A percentile compares a stretch with the other conserved stretches of the same genome.
Evolutionary conservation across 192 early-diverging fungal species (phyloP).

Genomic region (Coemansia sp.): DNA sequence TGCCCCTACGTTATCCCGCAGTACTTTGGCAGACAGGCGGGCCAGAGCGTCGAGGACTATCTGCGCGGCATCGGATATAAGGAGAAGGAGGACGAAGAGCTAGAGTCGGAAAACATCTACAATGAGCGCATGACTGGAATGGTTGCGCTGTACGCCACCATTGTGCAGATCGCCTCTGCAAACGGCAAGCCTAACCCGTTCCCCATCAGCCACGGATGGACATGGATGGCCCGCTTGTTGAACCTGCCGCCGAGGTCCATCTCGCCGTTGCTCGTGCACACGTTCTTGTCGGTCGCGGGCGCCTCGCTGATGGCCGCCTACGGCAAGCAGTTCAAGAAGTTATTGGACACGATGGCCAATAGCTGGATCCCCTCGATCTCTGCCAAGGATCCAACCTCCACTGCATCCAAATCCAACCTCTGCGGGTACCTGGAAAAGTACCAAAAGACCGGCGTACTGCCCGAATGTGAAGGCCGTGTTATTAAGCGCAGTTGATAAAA

Average conservation of each 20-base stretch:
- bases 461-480: conserved; percentile 72
- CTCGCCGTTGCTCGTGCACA: conserved; percentile 42
- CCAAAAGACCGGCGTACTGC: conserved; percentile 73
- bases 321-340: conserved; percentile 30
- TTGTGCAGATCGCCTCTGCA: conserved; percentile 31
- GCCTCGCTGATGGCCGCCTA: conserved; percentile 34
- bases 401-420: conserved; percentile 63
- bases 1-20: conserved; percentile 46
- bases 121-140: conserved; percentile 48
- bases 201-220: conserved; percentile 30
- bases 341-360: conserved; percentile 58
- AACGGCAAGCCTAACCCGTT: conserved; percentile 11
- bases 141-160: conserved; percentile 40
- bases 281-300: conserved; percentile 43
- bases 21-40: conserved; percentile 12
- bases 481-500: conserved; percentile 14
- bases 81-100: conserved; percentile 32
- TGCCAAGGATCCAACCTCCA: conserved; percentile 65
- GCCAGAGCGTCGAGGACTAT: conserved; percentile 25
- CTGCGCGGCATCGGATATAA: conserved; percentile 35
- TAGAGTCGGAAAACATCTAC: conserved; percentile 37
- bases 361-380: conserved; percentile 69
- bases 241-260: conserved; percentile 34
- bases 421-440: conserved; percentile 75
- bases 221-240: conserved; percentile 47